Evolutionary conservation across 495 filamentous ascomycete species (phyloP), one percentile per base, ranked within the genome.

Genomic region (Baudoinia panamericana): DNA sequence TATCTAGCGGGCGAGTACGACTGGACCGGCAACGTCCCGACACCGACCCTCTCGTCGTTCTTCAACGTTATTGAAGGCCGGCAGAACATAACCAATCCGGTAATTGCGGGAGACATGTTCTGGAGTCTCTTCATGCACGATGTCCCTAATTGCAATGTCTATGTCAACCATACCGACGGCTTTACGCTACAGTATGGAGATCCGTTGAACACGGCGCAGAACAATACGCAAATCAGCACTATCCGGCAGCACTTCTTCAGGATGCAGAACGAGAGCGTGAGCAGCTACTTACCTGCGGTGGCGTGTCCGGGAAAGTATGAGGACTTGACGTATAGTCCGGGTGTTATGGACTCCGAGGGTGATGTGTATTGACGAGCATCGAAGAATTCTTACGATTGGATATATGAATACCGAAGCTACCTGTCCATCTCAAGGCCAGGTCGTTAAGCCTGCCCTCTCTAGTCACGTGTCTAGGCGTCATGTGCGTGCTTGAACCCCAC

Each of bases 1-100:
- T 71, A 71, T 42, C 59, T 67, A 21, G 63, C 61, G 1, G 69
- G 66, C 9, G 70, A 74, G 41, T 71, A 72, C 43, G 68, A 63
- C 41, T 74, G 70, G 69, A 58, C 62, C 5, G 61, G 61, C 16
- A 37, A 50, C 16, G 23, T 24, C 11, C 54, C 53, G 26, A 58
- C 53, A 9, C 53, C 63, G 27, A 31, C 48, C 21, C 53, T 71
- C 16, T 50, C 57, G 18, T 50, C 59, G 1, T 71, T 66, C 51
- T 69, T 61, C 43, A 51, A 58, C 28, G 51, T 61, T 31, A 58
- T 72, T 37, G 62, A 71, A 39, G 47, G 55, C 23, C 61, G 56
- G 12, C 57, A 64, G 20, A 47, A 44, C 16, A 49, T 30, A 23
- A 22, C 6, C 9, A 30, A 32, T 19, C 54, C 54, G 17, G 55